Evolutionary conservation across 805 yeast genomes (phyloP).

Genomic region (Diddensiella transvaalensis): DNA sequence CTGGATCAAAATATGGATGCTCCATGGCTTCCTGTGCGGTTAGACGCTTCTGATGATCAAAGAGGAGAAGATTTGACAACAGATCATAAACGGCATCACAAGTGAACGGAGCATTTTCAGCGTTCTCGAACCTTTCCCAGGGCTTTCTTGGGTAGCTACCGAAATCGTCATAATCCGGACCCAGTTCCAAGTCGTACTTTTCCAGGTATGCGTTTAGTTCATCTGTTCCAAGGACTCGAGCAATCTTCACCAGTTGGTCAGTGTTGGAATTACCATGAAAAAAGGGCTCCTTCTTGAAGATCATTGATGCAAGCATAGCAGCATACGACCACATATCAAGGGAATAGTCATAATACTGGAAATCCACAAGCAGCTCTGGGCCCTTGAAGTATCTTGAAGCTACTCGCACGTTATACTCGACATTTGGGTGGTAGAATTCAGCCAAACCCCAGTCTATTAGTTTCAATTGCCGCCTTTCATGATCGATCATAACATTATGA

Average conservation of each 20-base stretch:
- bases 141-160: conserved; percentile 75
- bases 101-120: conserved; percentile 63
- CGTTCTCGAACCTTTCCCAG: conserved; percentile 75
- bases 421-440: conserved; percentile 86
- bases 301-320: conserved; percentile 85
- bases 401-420: conserved; percentile 86
- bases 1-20: conserved; percentile 59
- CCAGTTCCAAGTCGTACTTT: conserved; percentile 66
- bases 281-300: conserved; percentile 85
- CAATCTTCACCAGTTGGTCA: conserved; percentile 88
- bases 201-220: conserved; percentile 62
- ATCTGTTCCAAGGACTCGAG: conserved; percentile 80
- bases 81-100: conserved; percentile 73
- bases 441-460: conserved; percentile 95
- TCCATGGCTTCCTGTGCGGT: conserved; percentile 87
- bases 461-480: conserved; percentile 53
- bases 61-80: conserved; percentile 67
- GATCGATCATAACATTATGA: conserved; percentile 92
- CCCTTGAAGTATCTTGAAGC: conserved; percentile 92
- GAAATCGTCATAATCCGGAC: conserved; percentile 79
- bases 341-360: conserved; percentile 81
- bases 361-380: conserved; percentile 81
- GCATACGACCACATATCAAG: conserved; percentile 90
- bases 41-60: conserved; percentile 82
- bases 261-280: conserved; percentile 90